A percentile compares a stretch with the other conserved stretches of the same genome.
Evolutionary conservation across 371 early-diverging fungal species (phyloP).

Genomic region (Thermomucor indicae-seudaticae): DNA sequence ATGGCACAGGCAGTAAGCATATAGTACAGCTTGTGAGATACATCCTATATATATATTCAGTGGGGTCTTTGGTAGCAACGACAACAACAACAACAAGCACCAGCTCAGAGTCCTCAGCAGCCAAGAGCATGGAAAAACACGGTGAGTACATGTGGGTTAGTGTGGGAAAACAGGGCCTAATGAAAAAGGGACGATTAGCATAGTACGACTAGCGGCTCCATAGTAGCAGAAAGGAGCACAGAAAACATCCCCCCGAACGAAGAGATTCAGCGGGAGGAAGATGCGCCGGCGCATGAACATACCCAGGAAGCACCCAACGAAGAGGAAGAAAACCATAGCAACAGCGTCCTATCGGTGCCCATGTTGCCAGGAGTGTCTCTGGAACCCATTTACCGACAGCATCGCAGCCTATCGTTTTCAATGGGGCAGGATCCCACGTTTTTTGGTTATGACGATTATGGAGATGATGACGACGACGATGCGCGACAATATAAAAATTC

Average conservation of each 20-base stretch:
- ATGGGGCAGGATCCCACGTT: conserved; percentile 44
- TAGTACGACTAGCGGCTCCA: neutral
- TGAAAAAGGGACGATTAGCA: neutral
- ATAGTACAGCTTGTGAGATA: neutral
- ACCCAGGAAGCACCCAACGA: neutral
- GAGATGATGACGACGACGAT: conserved; percentile 12
- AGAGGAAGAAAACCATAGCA: neutral
- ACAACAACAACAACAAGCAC: neutral
- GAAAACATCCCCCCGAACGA: neutral
- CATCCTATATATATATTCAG: neutral
- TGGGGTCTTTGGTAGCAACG: neutral
- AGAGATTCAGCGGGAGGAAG: neutral
- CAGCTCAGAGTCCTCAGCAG: neutral
- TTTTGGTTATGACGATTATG: conserved; percentile 42
- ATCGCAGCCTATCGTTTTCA: conserved; percentile 47
- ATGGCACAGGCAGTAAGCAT: neutral
- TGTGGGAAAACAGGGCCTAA: neutral
- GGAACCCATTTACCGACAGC: conserved; percentile 42
- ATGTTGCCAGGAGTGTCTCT: conserved; percentile 39
- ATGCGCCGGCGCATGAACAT: conserved; percentile 1
- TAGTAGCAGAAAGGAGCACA: neutral
- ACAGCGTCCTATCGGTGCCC: conserved; percentile 31
- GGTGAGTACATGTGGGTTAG: neutral
- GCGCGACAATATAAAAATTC: conserved; percentile 16
- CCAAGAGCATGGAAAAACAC: neutral